Evolutionary conservation across 768 basidiomycete genomes (phyloP), one percentile per base, ranked within the genome.

Genomic region (Cyclocybe cylindracea): DNA sequence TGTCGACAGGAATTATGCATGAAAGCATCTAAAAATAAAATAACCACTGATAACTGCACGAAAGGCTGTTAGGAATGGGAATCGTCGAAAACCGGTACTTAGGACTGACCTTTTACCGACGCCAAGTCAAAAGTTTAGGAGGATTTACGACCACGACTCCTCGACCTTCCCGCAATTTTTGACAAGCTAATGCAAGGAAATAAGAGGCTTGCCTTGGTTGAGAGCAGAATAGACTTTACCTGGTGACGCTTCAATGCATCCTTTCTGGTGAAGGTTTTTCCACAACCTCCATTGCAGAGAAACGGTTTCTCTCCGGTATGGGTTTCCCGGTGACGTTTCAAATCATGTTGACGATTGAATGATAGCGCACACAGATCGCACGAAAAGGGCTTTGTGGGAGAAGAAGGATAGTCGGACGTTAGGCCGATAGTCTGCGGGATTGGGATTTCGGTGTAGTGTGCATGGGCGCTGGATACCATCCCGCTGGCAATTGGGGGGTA

Each of bases 171-270:
- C 90, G 57, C 90, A 91, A 50, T 79, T 78, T 68, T 91, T 91
- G 45, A 90, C 89, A 56, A 91, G 76, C 89, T 86, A 45, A 50
- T 39, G 40, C 19, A n/a, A 10, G 44, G 51, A 37, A 37, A 51
- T 59, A 16, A 51, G 38, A 41, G 43, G 11, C 33, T 7, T 37
- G 16, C 33, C 39, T 32, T 14, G 24, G 62, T 64, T 59, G 58
- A 51, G 51, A 39, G 49, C 53, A 38, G 34, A 52, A 44, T 46
- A 16, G 39, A 24, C 64, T 82, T 54, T 59, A 82, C 90, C 82
- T 92, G 90, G 66, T 92, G 90, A 54, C 90, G 81, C 71, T 91
- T 92, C 62, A 92, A 70, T 11, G 90, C 90, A 63, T 92, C 90
- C 70, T 91, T 91, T 57, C 90, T 80, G 44, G 89, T 92, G 64